These are phyloP conservation scores for Phytophthora crassamura DNA, from an alignment of 352 stramenopile genomes.

Conservation along the genomic window DNA sequence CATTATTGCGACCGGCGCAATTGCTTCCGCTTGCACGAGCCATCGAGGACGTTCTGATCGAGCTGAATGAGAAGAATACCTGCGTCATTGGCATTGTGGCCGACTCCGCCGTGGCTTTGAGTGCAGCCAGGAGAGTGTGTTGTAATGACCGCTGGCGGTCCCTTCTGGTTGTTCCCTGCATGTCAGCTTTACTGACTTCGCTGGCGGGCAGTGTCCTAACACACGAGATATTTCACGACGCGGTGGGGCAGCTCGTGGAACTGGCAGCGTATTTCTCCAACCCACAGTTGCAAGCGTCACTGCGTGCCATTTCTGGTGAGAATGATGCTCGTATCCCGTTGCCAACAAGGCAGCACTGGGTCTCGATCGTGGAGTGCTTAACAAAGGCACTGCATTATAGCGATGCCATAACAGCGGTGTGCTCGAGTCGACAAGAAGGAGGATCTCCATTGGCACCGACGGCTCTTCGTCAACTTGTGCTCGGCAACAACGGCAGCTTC, in stretches of 20 bases:
- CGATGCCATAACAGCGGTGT: conserved; percentile 62
- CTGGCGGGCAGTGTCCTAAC: conserved; percentile 68
- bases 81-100: conserved; percentile 79
- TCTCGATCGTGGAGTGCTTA: conserved; percentile 73
- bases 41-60: conserved; percentile 65
- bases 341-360: conserved; percentile 65
- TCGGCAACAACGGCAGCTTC: conserved; percentile 49
- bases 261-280: conserved; percentile 71
- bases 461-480: conserved; percentile 64
- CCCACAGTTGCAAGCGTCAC: conserved; percentile 39
- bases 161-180: conserved; percentile 75
- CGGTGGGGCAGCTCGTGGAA: conserved; percentile 71
- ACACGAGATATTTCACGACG: conserved; percentile 48
- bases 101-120: conserved; percentile 65
- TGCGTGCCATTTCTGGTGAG: conserved; percentile 54
- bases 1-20: conserved; percentile 12
- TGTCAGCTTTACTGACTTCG: conserved; percentile 59
- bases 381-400: conserved; percentile 54
- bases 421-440: conserved; percentile 37
- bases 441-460: conserved; percentile 30
- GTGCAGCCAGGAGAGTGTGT: conserved; percentile 63
- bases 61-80: conserved; percentile 64
- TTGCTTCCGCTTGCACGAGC: conserved; percentile 36
- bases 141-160: conserved; percentile 39
- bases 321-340: conserved; percentile 51